Percentiles rank a stretch among this genome's conserved stretches.
These are phyloP conservation scores for Coprinellus aureogranulatus DNA, from an alignment of 768 basidiomycete genomes.

Conservation along the genomic window DNA sequence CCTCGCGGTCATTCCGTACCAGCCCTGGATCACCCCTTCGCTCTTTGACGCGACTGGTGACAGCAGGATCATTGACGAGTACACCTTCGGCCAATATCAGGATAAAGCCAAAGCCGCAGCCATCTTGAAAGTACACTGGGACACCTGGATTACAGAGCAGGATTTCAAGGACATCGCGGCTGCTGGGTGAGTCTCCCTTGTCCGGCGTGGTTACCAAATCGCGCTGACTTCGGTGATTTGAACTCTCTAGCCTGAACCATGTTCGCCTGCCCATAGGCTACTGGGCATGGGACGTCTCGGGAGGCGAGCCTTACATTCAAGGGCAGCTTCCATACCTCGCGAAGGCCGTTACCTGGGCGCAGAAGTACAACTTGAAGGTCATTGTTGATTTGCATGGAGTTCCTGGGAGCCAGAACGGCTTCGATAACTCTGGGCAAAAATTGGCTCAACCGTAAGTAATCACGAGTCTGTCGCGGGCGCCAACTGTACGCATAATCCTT, in stretches of 20 bases:
- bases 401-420: slow-evolving; percentile 82
- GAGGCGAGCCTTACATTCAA: slow-evolving; percentile 74
- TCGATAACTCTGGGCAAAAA: slow-evolving; percentile 76
- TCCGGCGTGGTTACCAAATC: neutral
- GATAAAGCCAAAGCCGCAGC: slow-evolving; percentile 41
- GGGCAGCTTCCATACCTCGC: slow-evolving; percentile 69
- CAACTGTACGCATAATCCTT: neutral
- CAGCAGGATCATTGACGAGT: slow-evolving; percentile 68
- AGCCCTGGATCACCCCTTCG: slow-evolving; percentile 78
- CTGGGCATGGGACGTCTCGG: slow-evolving; percentile 79
- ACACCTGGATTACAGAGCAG: slow-evolving; percentile 75
- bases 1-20: neutral
- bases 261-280: slow-evolving; percentile 83
- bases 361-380: slow-evolving; percentile 65
- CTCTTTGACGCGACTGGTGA: slow-evolving; percentile 66
- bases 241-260: slow-evolving; percentile 60
- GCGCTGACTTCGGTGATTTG: neutral
- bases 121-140: slow-evolving; percentile 63
- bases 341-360: slow-evolving; percentile 68
- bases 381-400: slow-evolving; percentile 77
- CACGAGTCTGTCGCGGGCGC: neutral
- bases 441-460: slow-evolving; percentile 45
- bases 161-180: slow-evolving; percentile 73
- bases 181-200: slow-evolving; percentile 53
- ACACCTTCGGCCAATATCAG: slow-evolving; percentile 68